Percentiles rank a stretch among this genome's conserved stretches.
Conservation (phyloP, 148 eudicot species). For the Chenopodium suecicum region DNA sequence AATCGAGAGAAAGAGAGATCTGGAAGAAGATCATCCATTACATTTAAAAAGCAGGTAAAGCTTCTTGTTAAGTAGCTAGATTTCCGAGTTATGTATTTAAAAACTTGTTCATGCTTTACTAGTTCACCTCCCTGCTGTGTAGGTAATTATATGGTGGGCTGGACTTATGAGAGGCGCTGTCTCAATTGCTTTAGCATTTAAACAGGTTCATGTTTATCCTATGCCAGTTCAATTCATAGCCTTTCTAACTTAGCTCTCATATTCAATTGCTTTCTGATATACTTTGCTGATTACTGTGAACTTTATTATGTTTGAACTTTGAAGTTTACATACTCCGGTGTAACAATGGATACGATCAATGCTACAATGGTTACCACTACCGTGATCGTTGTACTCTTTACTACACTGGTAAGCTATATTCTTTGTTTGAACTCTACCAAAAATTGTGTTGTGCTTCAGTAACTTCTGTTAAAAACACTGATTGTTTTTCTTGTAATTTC, state of each 20-base stretch:
- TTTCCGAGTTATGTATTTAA: neutral
- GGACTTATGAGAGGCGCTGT: conserved; percentile 99
- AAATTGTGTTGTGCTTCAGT: neutral
- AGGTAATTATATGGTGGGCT: conserved; percentile 98
- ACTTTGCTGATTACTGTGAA: neutral
- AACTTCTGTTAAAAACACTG: neutral
- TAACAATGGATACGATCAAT: conserved; percentile 59
- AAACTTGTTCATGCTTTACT: neutral
- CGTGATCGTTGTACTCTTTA: conserved; percentile 75
- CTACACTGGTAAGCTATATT: conserved; percentile 55
- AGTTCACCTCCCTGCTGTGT: neutral
- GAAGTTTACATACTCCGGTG: conserved; percentile 87
- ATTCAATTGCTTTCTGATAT: neutral
- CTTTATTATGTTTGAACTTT: conserved; percentile 50
- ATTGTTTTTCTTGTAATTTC: neutral
- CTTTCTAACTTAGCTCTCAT: too few species aligned
- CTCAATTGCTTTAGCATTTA: conserved; percentile 93
- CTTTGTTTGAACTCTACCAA: neutral
- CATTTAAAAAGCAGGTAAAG: conserved; percentile 67
- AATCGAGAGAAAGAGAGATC: conserved; percentile 48
- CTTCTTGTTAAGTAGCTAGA: neutral
- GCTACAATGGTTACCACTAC: conserved; percentile 89
- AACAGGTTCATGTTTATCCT: conserved; percentile 49
- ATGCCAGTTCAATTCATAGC: neutral
- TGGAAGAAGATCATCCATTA: conserved; percentile 45